phyloP scores from a whole-genome alignment of 306 rosid genomes.

The Mimosa pudica region DNA sequence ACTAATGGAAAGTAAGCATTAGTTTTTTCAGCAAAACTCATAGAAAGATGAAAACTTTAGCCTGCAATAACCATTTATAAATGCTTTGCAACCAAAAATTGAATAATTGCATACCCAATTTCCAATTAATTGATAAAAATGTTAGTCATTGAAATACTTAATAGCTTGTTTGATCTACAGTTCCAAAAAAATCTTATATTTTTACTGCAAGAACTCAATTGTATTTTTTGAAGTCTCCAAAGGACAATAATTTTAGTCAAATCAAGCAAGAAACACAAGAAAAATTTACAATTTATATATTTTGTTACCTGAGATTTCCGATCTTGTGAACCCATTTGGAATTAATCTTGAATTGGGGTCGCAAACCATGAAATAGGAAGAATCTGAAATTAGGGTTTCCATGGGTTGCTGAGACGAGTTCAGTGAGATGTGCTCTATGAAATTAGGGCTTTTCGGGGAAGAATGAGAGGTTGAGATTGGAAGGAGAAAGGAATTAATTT shows the following conservation, averaged over 20 bases:
- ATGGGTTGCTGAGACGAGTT: conserved; percentile 35
- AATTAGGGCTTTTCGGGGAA: conserved; percentile 32
- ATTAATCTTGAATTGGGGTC: conserved; percentile 60
- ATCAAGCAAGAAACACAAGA: conserved; percentile 13
- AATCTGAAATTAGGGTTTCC: conserved; percentile 50
- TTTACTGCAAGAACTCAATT: background rate
- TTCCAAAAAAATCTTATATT: background rate
- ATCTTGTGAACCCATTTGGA: conserved; percentile 57
- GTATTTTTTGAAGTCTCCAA: background rate
- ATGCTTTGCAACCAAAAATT: background rate
- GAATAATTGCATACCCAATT: background rate
- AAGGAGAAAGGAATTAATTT: conserved; percentile 37
- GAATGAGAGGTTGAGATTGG: conserved; percentile 10
- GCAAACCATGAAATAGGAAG: conserved; percentile 59
- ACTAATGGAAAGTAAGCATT: background rate
- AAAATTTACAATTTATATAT: background rate
- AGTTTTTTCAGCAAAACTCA: conserved; percentile 6
- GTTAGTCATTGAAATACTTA: background rate
- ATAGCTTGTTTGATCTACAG: background rate
- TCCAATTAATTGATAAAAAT: background rate
- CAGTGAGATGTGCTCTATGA: conserved; percentile 49
- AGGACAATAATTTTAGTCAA: background rate
- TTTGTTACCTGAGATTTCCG: conserved; percentile 54
- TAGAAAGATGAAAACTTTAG: background rate
- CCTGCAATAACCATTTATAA: background rate